Evolutionary conservation across 2,329 filamentous ascomycete genomes (phyloP).

Genomic region (Lecanicillium sp.): DNA sequence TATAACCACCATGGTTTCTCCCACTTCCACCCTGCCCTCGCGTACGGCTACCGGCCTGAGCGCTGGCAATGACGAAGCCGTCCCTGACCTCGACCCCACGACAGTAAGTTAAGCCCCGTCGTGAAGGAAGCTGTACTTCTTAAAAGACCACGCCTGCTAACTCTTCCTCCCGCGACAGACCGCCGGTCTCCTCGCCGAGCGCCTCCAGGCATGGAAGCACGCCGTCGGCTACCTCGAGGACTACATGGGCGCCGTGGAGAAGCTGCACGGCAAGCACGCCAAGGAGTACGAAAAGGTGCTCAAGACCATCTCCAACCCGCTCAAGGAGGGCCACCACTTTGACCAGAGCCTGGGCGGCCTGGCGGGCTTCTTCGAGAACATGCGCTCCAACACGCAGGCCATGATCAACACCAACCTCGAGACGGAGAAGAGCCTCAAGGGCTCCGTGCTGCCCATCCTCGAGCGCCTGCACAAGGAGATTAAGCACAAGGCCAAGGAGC

Average conservation of each 20-base stretch:
- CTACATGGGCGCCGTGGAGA: constrained; percentile 79
- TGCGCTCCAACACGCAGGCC: constrained; percentile 85
- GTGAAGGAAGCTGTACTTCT: no score
- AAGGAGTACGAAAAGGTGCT: constrained; percentile 95
- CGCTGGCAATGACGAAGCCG: constrained; percentile 46
- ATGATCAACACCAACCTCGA: constrained; percentile 84
- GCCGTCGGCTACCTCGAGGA: constrained; percentile 86
- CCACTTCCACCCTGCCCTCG: constrained; percentile 29
- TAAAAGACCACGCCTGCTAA: no score
- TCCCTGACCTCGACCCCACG: constrained; percentile 50
- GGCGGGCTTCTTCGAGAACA: constrained; percentile 86
- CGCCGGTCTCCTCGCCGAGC: constrained; percentile 74
- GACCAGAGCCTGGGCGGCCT: constrained; percentile 83
- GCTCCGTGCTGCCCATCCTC: constrained; percentile 77
- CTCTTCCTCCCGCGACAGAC: constrained; percentile 42
- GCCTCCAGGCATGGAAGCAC: constrained; percentile 93
- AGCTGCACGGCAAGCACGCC: constrained; percentile 72
- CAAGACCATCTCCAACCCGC: constrained; percentile 82
- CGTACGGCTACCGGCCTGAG: constrained; percentile 39
- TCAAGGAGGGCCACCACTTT: constrained; percentile 89
- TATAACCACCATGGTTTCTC: constrained; percentile 5
- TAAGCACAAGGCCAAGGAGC: constrained; percentile 91
- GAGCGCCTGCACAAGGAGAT: constrained; percentile 91
- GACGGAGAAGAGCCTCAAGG: constrained; percentile 85
- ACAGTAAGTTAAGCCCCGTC: constrained; percentile 43